phyloP scores from a whole-genome alignment of 306 rosid genomes.

The Psophocarpus tetragonolobus region DNA sequence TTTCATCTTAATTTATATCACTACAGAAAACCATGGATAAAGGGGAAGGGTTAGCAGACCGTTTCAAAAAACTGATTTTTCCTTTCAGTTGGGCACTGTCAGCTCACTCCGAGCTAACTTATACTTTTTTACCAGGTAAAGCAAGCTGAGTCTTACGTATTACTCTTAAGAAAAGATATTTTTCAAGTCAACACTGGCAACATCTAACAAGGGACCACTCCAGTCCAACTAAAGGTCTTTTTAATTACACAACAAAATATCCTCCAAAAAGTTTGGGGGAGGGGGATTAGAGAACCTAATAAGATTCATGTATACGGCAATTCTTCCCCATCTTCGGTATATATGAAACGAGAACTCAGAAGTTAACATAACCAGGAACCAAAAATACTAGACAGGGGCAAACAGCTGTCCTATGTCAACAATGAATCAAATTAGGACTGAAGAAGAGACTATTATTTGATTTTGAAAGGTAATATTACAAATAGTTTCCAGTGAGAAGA shows the following conservation, averaged over 20 bases:
- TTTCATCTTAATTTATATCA: neutral
- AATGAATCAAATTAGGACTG: neutral
- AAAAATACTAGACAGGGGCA: neutral
- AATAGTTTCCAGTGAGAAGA: slow-evolving; percentile 18
- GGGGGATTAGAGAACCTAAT: neutral
- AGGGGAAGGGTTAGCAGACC: neutral
- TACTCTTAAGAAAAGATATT: neutral
- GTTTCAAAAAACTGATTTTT: neutral
- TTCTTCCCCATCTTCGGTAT: neutral
- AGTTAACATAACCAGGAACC: neutral
- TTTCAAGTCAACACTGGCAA: neutral
- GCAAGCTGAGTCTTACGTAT: neutral
- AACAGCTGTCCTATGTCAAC: slow-evolving; percentile 6
- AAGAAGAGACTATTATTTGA: neutral
- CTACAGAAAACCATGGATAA: neutral
- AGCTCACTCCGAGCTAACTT: neutral
- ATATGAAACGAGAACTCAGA: neutral
- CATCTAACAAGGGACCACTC: slow-evolving; percentile 4
- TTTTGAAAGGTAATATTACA: neutral
- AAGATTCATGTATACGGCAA: neutral
- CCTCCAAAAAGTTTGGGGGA: neutral
- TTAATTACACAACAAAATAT: neutral
- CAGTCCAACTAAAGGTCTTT: neutral
- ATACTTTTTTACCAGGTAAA: neutral
- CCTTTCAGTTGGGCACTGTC: neutral